Conservation (phyloP, 2,329 filamentous ascomycete species). For the Thermochaetoides dissita region DNA sequence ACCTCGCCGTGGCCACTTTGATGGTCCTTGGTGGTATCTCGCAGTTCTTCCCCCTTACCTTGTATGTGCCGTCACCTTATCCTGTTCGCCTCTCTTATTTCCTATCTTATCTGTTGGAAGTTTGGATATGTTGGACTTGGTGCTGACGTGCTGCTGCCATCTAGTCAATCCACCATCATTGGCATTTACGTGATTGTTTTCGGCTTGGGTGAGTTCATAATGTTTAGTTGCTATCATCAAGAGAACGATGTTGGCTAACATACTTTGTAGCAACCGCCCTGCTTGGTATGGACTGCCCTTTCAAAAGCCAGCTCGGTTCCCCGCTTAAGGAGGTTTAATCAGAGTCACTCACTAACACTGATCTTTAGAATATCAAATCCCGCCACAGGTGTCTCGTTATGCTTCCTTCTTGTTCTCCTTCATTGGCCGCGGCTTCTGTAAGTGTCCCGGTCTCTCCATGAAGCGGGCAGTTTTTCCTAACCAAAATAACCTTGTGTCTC, state of each 20-base stretch:
- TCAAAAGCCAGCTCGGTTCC: background rate
- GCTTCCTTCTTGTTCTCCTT: constrained; percentile 98
- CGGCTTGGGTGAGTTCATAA: constrained; percentile 52
- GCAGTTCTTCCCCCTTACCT: constrained; percentile 48
- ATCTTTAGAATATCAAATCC: constrained; percentile 72
- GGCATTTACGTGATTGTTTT: constrained; percentile 85
- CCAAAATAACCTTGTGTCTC: background rate
- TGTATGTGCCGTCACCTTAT: constrained; percentile 29
- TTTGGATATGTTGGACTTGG: background rate
- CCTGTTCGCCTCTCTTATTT: too few relatives aligned
- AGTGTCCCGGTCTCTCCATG: constrained; percentile 25
- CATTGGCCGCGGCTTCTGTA: constrained; percentile 86
- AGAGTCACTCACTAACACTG: constrained; percentile 1
- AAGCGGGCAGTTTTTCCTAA: too few relatives aligned
- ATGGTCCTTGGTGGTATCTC: constrained; percentile 75
- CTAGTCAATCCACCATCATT: constrained; percentile 34
- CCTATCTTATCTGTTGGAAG: background rate
- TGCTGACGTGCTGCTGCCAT: constrained; percentile 1
- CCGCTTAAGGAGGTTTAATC: background rate
- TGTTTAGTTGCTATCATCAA: background rate
- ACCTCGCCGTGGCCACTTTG: constrained; percentile 73
- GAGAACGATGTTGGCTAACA: background rate
- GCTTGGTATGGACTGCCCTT: constrained; percentile 31
- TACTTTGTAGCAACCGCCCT: constrained; percentile 45
- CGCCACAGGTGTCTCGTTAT: constrained; percentile 82